Evolutionary conservation across 2,329 filamentous ascomycete species (phyloP), one percentile per base, ranked within the genome.

Genomic region (Trichoderma hamatum): DNA sequence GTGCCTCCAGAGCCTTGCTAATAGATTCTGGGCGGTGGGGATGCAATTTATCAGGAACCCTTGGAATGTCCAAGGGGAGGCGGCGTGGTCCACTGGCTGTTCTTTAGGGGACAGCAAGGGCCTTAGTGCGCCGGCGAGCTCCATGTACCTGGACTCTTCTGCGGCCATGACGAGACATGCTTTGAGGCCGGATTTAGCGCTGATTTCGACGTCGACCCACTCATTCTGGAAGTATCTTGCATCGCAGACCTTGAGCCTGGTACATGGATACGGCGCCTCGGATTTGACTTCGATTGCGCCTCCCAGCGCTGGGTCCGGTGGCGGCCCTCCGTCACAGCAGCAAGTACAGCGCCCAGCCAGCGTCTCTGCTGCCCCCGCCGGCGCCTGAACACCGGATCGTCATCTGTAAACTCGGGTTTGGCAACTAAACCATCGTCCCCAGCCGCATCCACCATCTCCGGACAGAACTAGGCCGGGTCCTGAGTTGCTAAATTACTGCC

Each of bases 21-120:
- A 43, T 3, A 46, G 59, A 62, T 62, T 26, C 21, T 16, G 14
- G 59, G 19, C 26, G 63, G 63, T 67, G 63, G 63, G 28, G 63
- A 58, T 67, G 63, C 63, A 67, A 67, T 67, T 67, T 67, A 67
- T 67, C 63, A 67, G 63, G 54, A 67, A 67, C 54, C 63, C 63
- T 67, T 65, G 62, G 63, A 64, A 67, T 59, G 36, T 51, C 39
- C 39, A 49, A 56, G 39, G 62, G 39, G 54, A 59, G 63, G 63
- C 63, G 32, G 34, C 24, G 49, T 56, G 30, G 36, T 58, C 46
- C 63, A 28, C 46, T 59, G 39, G 63, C 63, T 49, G 46, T 67
- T 59, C 63, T 49, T 67, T 67, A 67, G 63, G 63, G 52, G 63
- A 67, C 36, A 58, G 36, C 63, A 56, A 28, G 63, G 54, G 39